Base-by-base conservation (phyloP, 2,329 filamentous ascomycete genomes). In the Colletotrichum abscissum region DNA sequence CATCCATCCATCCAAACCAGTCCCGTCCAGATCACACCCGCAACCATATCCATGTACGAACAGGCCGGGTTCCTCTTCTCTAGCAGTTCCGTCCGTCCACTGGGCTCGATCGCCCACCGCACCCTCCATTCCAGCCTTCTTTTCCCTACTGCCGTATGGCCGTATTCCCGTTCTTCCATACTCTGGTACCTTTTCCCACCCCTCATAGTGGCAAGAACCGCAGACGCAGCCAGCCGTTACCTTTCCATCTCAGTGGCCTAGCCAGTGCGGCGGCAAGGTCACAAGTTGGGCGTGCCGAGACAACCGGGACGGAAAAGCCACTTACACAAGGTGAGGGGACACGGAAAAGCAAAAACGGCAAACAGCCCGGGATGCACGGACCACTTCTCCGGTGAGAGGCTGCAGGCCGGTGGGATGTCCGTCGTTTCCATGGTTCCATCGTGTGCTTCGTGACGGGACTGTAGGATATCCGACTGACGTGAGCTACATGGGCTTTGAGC, bases 241-340 rank as follows among this genome's bases (percentile, higher is more conserved):
- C 60, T 12, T 16, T 6, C 14, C 14, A 6, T 42, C 38, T 16
- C 38, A 19, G 38, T 42, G 14, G 14, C 14, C 38, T 16, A 42
- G 38, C 38, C n/a, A 46, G 35, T 38, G 12, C 35, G 28, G 56
- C 55, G 54, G 26, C 1, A 22, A 30, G 49, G 64, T 72, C 59
- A 64, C 65, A 30, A 33, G 54, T 54, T 26, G 9, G 33, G 11
- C 59, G 58, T 64, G 65, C 59, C 58, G 69, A 69, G 66, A 55
- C 66, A 64, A 72, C 66, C 55, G 65, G 42, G 19, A 72, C 70
- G 70, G 70, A 73, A 69, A 73, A 73, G 66, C 66, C 42, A 49
- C 42, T 49, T 49, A 60, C 42, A 49, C 42, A 3, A 8, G 2
- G 0, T 12, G 28, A 56, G 28, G 7, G 19, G 19, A 46, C 24